Percentiles rank a stretch among this genome's conserved stretches.
Conservation (phyloP, 768 basidiomycete species). For the Tricholoma hemisulphureum region DNA sequence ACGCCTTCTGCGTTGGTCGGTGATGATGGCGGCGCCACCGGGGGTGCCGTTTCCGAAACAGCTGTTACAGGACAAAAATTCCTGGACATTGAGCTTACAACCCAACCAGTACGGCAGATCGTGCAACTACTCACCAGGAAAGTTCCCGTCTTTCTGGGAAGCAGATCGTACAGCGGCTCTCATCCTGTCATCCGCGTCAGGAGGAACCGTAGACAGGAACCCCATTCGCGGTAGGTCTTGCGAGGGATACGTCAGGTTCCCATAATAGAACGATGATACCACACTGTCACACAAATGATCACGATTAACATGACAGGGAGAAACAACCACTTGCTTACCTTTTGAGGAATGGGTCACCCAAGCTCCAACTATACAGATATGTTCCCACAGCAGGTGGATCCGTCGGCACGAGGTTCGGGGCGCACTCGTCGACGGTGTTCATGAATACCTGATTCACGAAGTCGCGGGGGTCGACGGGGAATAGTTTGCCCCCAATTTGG, state of each 20-base stretch:
- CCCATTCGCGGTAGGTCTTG: conserved; percentile 68
- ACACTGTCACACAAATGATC: conserved; percentile 40
- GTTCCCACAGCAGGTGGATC: conserved; percentile 59
- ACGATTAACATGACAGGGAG: not conserved
- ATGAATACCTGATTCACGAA: conserved; percentile 47
- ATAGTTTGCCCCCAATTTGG: conserved; percentile 63
- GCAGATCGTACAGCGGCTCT: conserved; percentile 28
- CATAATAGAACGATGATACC: conserved; percentile 67
- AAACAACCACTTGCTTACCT: conserved; percentile 43
- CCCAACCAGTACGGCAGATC: not conserved
- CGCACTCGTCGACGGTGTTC: conserved; percentile 43
- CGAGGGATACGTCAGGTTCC: conserved; percentile 68
- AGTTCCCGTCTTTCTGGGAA: conserved; percentile 29
- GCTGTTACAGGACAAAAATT: conserved; percentile 23
- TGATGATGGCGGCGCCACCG: conserved; percentile 24
- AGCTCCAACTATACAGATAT: conserved; percentile 74
- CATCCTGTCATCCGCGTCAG: conserved; percentile 43
- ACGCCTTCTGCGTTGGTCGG: conserved; percentile 24
- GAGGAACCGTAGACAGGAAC: conserved; percentile 67
- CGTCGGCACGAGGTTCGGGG: conserved; percentile 55
- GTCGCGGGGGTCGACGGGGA: conserved; percentile 77
- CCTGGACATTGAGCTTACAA: conserved; percentile 1
- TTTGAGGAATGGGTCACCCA: conserved; percentile 76
- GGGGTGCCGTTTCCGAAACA: conserved; percentile 41
- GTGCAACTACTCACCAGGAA: conserved; percentile 33